Conservation (phyloP, 2,329 filamentous ascomycete species). For the Exutisphaerella laricina region DNA sequence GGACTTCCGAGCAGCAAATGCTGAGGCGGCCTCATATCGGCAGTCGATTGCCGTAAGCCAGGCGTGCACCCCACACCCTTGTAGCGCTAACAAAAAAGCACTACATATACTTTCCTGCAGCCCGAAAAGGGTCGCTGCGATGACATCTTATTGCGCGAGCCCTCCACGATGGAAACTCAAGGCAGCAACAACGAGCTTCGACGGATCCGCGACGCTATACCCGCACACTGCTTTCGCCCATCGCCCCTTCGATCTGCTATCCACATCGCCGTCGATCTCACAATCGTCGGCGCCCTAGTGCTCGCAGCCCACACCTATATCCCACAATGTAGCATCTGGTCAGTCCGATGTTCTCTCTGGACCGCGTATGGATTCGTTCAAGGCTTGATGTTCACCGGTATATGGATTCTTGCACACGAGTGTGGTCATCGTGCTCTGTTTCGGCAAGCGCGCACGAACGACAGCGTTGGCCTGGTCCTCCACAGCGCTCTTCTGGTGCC, state of each 20-base stretch:
- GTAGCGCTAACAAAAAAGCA: too few relatives aligned
- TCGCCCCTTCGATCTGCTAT: neutral
- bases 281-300: neutral
- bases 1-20: too few relatives aligned
- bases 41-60: too few relatives aligned
- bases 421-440: constrained; percentile 66
- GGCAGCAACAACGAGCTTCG: too few relatives aligned
- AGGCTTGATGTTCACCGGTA: constrained; percentile 60
- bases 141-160: too few relatives aligned
- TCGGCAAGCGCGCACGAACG: constrained; percentile 52
- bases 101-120: too few relatives aligned
- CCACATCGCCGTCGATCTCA: neutral
- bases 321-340: neutral
- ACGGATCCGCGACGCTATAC: neutral
- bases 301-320: neutral
- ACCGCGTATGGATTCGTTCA: constrained; percentile 56
- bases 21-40: too few relatives aligned
- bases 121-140: too few relatives aligned
- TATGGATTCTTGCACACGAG: constrained; percentile 68
- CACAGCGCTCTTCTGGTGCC: constrained; percentile 63
- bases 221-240: neutral
- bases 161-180: too few relatives aligned
- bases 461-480: constrained; percentile 57
- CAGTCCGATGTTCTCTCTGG: constrained; percentile 5
- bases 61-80: too few relatives aligned